Evolutionary conservation across 2,329 filamentous ascomycete genomes (phyloP).

Genomic region (Bertia moriformis): DNA sequence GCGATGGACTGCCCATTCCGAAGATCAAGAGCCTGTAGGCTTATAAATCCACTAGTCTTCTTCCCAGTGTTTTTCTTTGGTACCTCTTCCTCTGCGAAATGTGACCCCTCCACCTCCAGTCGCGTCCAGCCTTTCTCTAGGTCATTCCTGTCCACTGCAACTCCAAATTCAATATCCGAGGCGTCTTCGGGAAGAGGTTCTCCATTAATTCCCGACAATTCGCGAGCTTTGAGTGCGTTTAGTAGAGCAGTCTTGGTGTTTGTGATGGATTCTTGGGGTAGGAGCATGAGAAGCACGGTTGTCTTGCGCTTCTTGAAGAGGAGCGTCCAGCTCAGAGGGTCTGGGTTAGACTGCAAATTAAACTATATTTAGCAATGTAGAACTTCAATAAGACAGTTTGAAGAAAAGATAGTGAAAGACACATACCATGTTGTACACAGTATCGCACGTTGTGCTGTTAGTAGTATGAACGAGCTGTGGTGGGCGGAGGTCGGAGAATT

Average conservation of each 20-base stretch:
- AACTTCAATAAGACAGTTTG: too few species aligned
- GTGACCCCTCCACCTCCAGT: neutral
- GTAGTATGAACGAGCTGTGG: too few species aligned
- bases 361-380: too few species aligned
- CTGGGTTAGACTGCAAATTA: neutral
- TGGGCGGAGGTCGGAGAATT: too few species aligned
- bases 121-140: neutral
- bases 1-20: neutral
- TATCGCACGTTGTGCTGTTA: too few species aligned
- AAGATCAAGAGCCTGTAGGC: neutral
- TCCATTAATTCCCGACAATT: neutral
- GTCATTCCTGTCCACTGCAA: neutral
- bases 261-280: neutral
- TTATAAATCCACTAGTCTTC: neutral
- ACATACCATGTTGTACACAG: too few species aligned
- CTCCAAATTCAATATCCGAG: neutral
- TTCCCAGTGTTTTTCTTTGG: neutral
- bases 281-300: neutral
- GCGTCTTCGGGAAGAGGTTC: neutral
- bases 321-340: neutral
- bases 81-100: neutral
- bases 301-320: slow-evolving; percentile 1
- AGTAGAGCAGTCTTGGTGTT: neutral
- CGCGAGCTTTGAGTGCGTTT: neutral
- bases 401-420: too few species aligned